A percentile compares a stretch with the other conserved stretches of the same genome.
Evolutionary conservation across 495 filamentous ascomycete genomes (phyloP).

Genomic region (Sabuloglossum arenarium): DNA sequence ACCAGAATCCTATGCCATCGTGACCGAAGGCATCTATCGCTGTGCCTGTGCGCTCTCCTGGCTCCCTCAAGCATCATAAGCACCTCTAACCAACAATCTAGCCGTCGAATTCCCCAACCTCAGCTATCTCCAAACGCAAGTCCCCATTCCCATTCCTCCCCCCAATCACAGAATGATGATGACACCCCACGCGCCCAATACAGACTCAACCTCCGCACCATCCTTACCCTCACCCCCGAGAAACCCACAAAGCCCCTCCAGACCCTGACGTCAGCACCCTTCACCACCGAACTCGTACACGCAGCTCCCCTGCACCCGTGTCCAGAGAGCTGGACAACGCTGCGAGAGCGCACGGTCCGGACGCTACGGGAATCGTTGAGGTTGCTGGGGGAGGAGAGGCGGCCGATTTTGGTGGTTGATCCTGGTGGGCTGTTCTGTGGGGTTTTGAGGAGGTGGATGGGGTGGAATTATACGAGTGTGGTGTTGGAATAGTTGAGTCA

Average conservation of each 20-base stretch:
- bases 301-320: not conserved
- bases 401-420: not conserved
- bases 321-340: not conserved
- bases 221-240: constrained; percentile 1
- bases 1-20: not conserved
- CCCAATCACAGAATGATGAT: not conserved
- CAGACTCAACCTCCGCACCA: constrained; percentile 1
- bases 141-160: not conserved
- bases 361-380: not conserved
- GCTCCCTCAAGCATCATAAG: not conserved
- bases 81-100: not conserved
- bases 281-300: not conserved
- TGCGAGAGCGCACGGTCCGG: not conserved
- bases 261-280: not conserved
- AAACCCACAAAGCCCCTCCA: constrained; percentile 1
- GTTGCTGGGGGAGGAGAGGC: not conserved
- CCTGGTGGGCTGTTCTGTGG: constrained; percentile 1
- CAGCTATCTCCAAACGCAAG: not conserved
- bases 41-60: not conserved
- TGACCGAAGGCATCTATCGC: constrained; percentile 1
- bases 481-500: not conserved
- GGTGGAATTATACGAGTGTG: not conserved
- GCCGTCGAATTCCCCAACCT: constrained; percentile 3
- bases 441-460: not conserved
- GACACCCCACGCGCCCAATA: not conserved